A percentile compares a stretch with the other conserved stretches of the same genome.
phyloP scores from a whole-genome alignment of 768 basidiomycete species.

The Kwoniella europaea region DNA sequence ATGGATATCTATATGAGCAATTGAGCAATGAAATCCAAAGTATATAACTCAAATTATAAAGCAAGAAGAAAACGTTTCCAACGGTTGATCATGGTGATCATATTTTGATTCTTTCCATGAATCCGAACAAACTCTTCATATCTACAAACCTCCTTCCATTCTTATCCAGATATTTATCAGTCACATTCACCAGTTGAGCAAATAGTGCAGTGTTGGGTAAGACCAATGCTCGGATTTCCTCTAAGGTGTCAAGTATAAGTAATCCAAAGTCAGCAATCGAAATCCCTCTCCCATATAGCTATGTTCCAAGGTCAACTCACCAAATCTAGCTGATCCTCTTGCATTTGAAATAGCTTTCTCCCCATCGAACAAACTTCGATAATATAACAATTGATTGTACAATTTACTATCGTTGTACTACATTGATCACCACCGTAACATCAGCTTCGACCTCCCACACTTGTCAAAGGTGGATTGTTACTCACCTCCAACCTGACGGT shows the following conservation, averaged over 20 bases:
- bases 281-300: too few species aligned
- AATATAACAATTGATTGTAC: slow-evolving; percentile 90
- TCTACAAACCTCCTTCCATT: slow-evolving; percentile 91
- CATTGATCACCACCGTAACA: too few species aligned
- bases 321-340: slow-evolving; percentile 60
- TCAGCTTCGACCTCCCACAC: too few species aligned
- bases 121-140: slow-evolving; percentile 76
- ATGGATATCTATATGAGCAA: too few species aligned
- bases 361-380: slow-evolving; percentile 74
- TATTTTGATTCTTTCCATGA: slow-evolving; percentile 63
- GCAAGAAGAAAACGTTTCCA: too few species aligned
- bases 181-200: slow-evolving; percentile 64
- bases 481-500: slow-evolving; percentile 75
- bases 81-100: not conserved
- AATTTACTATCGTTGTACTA: slow-evolving; percentile 82
- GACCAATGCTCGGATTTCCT: slow-evolving; percentile 65
- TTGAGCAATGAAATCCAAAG: too few species aligned
- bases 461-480: too few species aligned
- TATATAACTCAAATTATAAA: too few species aligned
- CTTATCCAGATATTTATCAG: slow-evolving; percentile 80
- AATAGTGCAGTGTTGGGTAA: slow-evolving; percentile 65
- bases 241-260: slow-evolving; percentile 56
- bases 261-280: too few species aligned
- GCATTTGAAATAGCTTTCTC: slow-evolving; percentile 67
- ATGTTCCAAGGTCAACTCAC: slow-evolving; percentile 37